phyloP scores from a whole-genome alignment of 2,329 filamentous ascomycete species.

The Ascochyta pisi region DNA sequence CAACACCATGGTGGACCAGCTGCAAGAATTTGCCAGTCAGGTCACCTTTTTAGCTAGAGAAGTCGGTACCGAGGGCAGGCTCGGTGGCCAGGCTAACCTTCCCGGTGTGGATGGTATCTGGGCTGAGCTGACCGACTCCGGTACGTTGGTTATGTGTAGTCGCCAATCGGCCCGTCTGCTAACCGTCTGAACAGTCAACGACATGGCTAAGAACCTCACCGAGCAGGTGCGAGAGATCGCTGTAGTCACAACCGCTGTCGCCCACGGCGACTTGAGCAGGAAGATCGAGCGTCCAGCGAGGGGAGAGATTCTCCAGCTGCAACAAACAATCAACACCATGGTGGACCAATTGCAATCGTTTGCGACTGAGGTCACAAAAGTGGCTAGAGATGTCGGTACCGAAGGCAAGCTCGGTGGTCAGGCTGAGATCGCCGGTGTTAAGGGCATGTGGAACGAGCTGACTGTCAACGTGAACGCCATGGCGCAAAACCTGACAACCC shows the following conservation, averaged over 20 bases:
- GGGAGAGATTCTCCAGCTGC: slow-evolving; percentile 92
- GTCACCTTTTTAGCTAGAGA: slow-evolving; percentile 93
- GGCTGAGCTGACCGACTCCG: slow-evolving; percentile 83
- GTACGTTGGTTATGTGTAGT: slow-evolving; percentile 44
- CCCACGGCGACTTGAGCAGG: slow-evolving; percentile 90
- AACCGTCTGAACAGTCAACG: slow-evolving; percentile 70
- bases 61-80: slow-evolving; percentile 92
- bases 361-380: slow-evolving; percentile 69
- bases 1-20: slow-evolving; percentile 98
- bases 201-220: slow-evolving; percentile 98
- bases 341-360: slow-evolving; percentile 71
- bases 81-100: slow-evolving; percentile 92
- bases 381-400: slow-evolving; percentile 69
- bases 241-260: slow-evolving; percentile 93
- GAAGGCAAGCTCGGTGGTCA: slow-evolving; percentile 69
- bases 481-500: slow-evolving; percentile 61
- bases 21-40: slow-evolving; percentile 95
- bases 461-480: slow-evolving; percentile 64
- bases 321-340: slow-evolving; percentile 82
- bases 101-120: slow-evolving; percentile 95
- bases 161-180: slow-evolving; percentile 35
- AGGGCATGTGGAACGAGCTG: slow-evolving; percentile 70
- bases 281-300: slow-evolving; percentile 95
- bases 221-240: slow-evolving; percentile 98
- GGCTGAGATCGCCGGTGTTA: slow-evolving; percentile 68